These are phyloP conservation scores for Candida ovalis DNA, from an alignment of 805 yeast genomes.

Conservation along the genomic window DNA sequence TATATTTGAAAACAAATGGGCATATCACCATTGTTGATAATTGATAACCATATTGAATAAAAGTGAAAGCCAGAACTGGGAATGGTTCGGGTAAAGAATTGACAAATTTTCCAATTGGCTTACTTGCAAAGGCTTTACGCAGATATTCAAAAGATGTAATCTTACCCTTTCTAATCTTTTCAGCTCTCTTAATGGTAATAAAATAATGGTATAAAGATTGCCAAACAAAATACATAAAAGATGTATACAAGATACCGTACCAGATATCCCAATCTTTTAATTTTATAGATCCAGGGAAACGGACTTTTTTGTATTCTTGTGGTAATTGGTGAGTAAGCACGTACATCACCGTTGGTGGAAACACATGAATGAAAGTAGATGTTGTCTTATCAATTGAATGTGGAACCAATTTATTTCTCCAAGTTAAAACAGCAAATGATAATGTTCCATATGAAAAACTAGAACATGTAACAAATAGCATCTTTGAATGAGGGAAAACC, in stretches of 20 bases:
- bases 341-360: slow-evolving; percentile 87
- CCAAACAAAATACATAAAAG: slow-evolving; percentile 83
- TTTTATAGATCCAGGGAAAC: slow-evolving; percentile 81
- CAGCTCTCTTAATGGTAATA: slow-evolving; percentile 75
- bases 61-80: slow-evolving; percentile 83
- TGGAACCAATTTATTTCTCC: slow-evolving; percentile 91
- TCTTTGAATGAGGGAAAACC: slow-evolving; percentile 72
- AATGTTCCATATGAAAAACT: slow-evolving; percentile 86
- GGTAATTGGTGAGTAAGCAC: slow-evolving; percentile 78
- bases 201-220: slow-evolving; percentile 87
- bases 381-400: slow-evolving; percentile 93
- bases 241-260: slow-evolving; percentile 71
- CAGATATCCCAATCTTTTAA: slow-evolving; percentile 69
- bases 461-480: slow-evolving; percentile 77
- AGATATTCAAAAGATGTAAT: slow-evolving; percentile 85
- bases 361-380: slow-evolving; percentile 81
- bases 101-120: slow-evolving; percentile 69
- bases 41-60: slow-evolving; percentile 86
- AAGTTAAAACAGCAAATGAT: slow-evolving; percentile 89
- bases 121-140: slow-evolving; percentile 64
- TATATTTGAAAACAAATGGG: slow-evolving; percentile 80
- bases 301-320: slow-evolving; percentile 40
- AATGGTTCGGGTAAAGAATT: slow-evolving; percentile 78
- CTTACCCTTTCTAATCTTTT: slow-evolving; percentile 79
- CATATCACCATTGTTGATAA: slow-evolving; percentile 81